Conservation (phyloP, 2,329 filamentous ascomycete species). For the Epichloe coenophiala region DNA sequence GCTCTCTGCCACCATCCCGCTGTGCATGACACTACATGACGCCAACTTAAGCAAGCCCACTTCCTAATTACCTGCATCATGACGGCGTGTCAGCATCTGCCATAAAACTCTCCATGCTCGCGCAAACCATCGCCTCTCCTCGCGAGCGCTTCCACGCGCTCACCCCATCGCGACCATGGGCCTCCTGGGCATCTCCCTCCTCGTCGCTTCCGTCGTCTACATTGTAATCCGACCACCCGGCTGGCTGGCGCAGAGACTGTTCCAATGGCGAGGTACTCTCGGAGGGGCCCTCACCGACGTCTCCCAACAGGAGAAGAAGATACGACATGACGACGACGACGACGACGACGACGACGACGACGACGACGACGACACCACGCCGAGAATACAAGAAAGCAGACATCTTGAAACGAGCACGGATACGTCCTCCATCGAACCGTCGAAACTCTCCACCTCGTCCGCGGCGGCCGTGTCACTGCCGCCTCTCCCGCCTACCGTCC, state of each 20-base stretch:
- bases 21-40: too few species aligned
- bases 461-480: constrained; percentile 12
- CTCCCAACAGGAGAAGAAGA: neutral
- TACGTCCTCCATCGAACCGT: neutral
- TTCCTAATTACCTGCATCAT: too few species aligned
- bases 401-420: neutral
- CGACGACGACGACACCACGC: neutral
- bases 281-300: constrained; percentile 3
- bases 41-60: too few species aligned
- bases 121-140: too few species aligned
- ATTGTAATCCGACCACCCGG: constrained; percentile 39
- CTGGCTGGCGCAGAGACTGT: constrained; percentile 25
- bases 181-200: constrained; percentile 45
- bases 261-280: constrained; percentile 11
- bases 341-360: neutral
- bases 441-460: constrained; percentile 1
- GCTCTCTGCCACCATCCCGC: too few species aligned
- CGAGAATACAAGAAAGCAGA: neutral
- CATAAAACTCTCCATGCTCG: too few species aligned
- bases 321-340: neutral
- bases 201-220: constrained; percentile 46
- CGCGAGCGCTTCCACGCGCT: neutral
- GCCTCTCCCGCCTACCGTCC: constrained; percentile 17
- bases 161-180: constrained; percentile 1
- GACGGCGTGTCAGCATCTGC: too few species aligned